Percentiles rank a stretch among this genome's conserved stretches.
phyloP scores from a whole-genome alignment of 208 protist species.

The Crithidia mellificae region DNA sequence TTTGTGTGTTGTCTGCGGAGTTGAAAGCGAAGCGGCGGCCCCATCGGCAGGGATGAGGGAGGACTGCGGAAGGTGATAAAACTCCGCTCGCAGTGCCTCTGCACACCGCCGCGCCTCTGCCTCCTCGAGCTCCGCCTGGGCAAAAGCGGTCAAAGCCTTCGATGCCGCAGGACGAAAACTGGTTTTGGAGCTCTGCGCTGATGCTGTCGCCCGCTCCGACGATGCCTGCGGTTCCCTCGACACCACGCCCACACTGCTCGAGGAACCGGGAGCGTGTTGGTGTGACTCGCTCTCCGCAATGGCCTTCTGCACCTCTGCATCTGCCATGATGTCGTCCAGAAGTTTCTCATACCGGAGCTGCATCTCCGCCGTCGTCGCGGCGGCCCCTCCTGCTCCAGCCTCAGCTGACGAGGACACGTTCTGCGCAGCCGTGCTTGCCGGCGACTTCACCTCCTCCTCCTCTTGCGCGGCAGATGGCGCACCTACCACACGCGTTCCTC shows the following conservation, averaged over 20 bases:
- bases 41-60: not conserved
- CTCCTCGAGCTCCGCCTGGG: not conserved
- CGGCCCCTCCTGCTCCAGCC: not conserved
- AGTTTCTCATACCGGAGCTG: constrained; percentile 34
- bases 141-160: not conserved
- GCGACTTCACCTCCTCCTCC: no score
- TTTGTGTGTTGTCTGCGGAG: no score
- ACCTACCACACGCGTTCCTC: no score
- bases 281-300: not conserved
- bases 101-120: constrained; percentile 15
- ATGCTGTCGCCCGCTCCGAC: not conserved
- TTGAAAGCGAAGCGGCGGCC: no score
- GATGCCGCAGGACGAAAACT: not conserved
- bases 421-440: no score
- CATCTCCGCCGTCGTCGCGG: constrained; percentile 3
- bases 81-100: constrained; percentile 30
- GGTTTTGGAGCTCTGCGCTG: not conserved
- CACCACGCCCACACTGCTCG: not conserved
- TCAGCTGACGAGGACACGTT: no score
- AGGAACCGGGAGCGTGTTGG: no score
- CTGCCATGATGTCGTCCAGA: constrained; percentile 16
- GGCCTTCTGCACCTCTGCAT: not conserved
- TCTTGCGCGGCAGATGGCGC: no score
- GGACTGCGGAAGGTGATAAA: constrained; percentile 16
- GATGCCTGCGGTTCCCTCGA: not conserved